phyloP scores from a whole-genome alignment of 192 early-diverging fungal species.

The Linnemannia schmuckeri region DNA sequence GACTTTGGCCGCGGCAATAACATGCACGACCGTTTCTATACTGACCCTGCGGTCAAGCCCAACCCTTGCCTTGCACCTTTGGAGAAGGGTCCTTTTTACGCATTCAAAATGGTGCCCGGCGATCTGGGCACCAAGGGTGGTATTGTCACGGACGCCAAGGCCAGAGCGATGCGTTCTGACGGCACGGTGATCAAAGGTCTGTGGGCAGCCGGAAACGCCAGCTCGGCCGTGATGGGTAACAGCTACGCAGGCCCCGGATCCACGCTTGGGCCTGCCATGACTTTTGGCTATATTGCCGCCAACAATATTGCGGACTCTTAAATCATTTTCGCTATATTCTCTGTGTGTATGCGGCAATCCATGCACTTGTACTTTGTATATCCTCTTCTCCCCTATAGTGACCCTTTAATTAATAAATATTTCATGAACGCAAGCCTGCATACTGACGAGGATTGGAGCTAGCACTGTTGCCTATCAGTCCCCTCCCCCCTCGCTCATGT shows the following conservation, averaged over 20 bases:
- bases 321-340: too few relatives aligned
- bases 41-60: slow-evolving; percentile 15
- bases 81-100: slow-evolving; percentile 14
- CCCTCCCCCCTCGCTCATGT: too few relatives aligned
- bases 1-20: slow-evolving; percentile 16
- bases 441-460: too few relatives aligned
- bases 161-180: slow-evolving; percentile 11
- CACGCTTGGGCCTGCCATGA: slow-evolving; percentile 22
- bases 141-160: slow-evolving; percentile 22
- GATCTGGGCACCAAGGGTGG: slow-evolving; percentile 24
- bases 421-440: too few relatives aligned
- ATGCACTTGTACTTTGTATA: too few relatives aligned
- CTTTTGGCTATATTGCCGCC: slow-evolving; percentile 26
- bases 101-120: slow-evolving; percentile 24
- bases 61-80: slow-evolving; percentile 27
- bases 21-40: slow-evolving; percentile 5
- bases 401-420: too few relatives aligned
- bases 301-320: slow-evolving; percentile 9
- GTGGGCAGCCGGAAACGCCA: slow-evolving; percentile 28
- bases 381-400: too few relatives aligned
- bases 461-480: too few relatives aligned
- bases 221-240: slow-evolving; percentile 21
- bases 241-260: slow-evolving; percentile 26
- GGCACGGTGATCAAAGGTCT: slow-evolving; percentile 21
- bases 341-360: too few relatives aligned